phyloP scores from a whole-genome alignment of 768 basidiomycete species.

The Tremella yokohamensis region DNA sequence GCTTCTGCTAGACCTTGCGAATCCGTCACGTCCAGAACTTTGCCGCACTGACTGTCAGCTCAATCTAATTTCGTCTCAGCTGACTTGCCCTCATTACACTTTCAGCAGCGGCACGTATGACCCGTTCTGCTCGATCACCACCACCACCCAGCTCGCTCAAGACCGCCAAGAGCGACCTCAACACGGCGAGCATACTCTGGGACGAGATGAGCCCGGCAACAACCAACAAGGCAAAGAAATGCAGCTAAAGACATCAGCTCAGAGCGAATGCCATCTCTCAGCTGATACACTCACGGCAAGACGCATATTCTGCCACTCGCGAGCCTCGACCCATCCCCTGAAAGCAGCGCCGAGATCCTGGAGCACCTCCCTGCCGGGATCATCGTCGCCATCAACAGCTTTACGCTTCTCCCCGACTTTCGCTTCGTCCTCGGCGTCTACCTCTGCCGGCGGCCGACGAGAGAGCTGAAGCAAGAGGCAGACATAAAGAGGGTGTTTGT shows the following conservation, averaged over 20 bases:
- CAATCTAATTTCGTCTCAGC: not conserved
- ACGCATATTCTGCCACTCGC: constrained; percentile 85
- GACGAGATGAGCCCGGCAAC: constrained; percentile 69
- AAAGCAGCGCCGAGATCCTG: constrained; percentile 91
- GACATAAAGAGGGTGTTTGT: constrained; percentile 87
- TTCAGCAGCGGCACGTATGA: constrained; percentile 45
- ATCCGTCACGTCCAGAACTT: constrained; percentile 62
- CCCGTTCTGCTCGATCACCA: constrained; percentile 44
- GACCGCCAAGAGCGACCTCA: constrained; percentile 79
- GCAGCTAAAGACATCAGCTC: constrained; percentile 61
- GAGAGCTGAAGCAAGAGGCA: constrained; percentile 67
- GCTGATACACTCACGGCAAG: constrained; percentile 64
- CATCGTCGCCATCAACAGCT: constrained; percentile 49
- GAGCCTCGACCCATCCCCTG: constrained; percentile 78
- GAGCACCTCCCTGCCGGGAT: constrained; percentile 67
- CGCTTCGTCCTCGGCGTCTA: constrained; percentile 37
- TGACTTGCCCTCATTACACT: constrained; percentile 43
- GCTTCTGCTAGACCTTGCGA: constrained; percentile 64
- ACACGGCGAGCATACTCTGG: constrained; percentile 72
- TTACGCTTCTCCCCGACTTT: constrained; percentile 52
- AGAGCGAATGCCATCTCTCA: not conserved
- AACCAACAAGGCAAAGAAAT: constrained; percentile 86
- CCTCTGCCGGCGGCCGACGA: constrained; percentile 12
- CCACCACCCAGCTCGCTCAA: constrained; percentile 53
- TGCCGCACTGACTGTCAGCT: constrained; percentile 60